Percentiles rank a stretch among this genome's conserved stretches.
Conservation (phyloP, 306 rosid genomes). For the Oemleria cerasiformis region DNA sequence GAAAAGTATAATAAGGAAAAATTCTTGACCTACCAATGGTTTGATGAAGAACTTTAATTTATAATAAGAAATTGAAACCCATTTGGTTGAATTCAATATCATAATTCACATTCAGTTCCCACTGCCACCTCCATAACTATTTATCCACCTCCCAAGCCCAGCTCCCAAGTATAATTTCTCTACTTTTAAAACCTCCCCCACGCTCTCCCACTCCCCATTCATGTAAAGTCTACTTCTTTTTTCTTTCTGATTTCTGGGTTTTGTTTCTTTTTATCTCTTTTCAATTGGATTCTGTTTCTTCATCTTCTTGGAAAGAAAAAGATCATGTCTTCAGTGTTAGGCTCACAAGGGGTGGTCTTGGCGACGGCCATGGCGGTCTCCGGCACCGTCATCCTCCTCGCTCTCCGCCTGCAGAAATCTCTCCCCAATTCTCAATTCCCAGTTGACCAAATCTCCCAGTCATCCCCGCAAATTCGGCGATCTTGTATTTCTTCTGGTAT, state of each 20-base stretch:
- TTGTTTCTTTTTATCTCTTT: not conserved
- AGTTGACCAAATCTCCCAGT: conserved; percentile 20
- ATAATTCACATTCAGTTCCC: conserved; percentile 21
- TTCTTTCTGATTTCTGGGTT: not conserved
- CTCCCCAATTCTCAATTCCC: conserved; percentile 39
- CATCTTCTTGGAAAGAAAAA: not conserved
- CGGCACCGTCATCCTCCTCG: conserved; percentile 87
- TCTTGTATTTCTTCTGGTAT: conserved; percentile 82
- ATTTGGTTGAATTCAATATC: not conserved
- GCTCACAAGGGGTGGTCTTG: conserved; percentile 75
- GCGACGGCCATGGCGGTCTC: conserved; percentile 99
- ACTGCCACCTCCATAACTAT: conserved; percentile 17
- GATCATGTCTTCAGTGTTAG: conserved; percentile 55
- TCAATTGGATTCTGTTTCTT: not conserved
- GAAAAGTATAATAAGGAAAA: not conserved
- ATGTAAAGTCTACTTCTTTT: conserved; percentile 5
- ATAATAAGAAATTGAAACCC: conserved; percentile 5
- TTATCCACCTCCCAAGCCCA: not conserved
- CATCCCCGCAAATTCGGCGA: conserved; percentile 53
- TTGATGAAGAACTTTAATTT: not conserved
- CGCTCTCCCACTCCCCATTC: not conserved
- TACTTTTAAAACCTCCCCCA: not conserved
- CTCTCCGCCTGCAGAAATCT: conserved; percentile 66
- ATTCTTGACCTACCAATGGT: not conserved
- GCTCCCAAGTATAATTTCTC: not conserved